phyloP scores from a whole-genome alignment of 768 basidiomycete species.

The Tulasnella sp. region DNA sequence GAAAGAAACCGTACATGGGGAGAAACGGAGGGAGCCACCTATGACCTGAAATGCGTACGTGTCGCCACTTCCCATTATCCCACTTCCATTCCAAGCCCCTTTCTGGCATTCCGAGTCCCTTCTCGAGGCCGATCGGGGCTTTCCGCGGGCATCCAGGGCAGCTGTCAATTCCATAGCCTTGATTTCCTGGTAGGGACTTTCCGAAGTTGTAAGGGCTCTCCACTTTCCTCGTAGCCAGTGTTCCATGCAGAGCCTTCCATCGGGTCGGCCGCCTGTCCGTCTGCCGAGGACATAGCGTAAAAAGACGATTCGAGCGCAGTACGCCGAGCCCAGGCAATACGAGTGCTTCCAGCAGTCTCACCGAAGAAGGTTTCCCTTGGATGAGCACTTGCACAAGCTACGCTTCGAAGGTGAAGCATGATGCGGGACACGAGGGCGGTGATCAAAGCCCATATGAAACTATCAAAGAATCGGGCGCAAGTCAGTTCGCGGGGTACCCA shows the following conservation, averaged over 20 bases:
- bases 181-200: not conserved
- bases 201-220: not conserved
- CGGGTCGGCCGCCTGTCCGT: not conserved
- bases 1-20: not conserved
- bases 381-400: slow-evolving; percentile 1
- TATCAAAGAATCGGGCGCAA: not conserved
- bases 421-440: slow-evolving; percentile 14
- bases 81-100: not conserved
- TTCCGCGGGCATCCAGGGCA: not conserved
- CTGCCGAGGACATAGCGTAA: not conserved
- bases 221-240: not conserved
- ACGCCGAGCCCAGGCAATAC: not conserved
- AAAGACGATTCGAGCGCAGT: not conserved
- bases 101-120: not conserved
- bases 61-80: not conserved
- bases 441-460: slow-evolving; percentile 18
- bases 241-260: not conserved
- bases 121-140: not conserved
- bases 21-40: not conserved
- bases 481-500: not conserved
- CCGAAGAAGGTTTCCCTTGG: not conserved
- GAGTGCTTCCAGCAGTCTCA: not conserved
- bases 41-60: not conserved
- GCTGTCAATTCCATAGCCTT: not conserved
- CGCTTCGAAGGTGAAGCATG: not conserved